Base-by-base conservation (phyloP, 176 grass and related monocot species). In the Ampelocalamus luodianensis region DNA sequence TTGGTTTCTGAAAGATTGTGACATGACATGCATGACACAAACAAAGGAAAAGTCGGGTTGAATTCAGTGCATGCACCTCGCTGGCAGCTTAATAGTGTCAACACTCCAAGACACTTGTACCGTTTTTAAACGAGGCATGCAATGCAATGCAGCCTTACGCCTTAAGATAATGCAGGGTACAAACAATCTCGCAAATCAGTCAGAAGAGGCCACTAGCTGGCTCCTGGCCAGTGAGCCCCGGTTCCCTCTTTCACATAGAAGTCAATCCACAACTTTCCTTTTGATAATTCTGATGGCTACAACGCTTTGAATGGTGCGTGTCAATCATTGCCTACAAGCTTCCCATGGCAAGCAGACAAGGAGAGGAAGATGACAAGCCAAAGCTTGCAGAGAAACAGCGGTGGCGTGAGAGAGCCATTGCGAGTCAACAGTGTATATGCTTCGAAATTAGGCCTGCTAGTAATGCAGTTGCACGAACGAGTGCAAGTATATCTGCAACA, bases 311-410 rank as follows among this genome's bases (percentile, higher is more conserved):
- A 81, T 15, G 78, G 72, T 65, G 37, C 17, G 56, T 1, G 40
- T 54, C 71, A 63, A 86, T 86, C 83, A 78, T 86, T 55, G 65
- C 65, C 18, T 46, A 34, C 36, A 80, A 71, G 76, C 71, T 20
- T 34, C 63, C 60, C 61, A 23, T 20, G 12, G 85, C 48, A 54
- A 90, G 38, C 82, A 46, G 76, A 80, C 87, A 84, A 72, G 14
- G 12, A 24, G 45, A 20, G 5, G 6, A 10, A 42, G 26, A 40
- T 56, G 65, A 40, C 65, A 27, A 15, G 48, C 22, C 65, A 20
- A 12, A 71, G n/a, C 27, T 80, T 9, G 36, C 49, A 71, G 79
- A 7, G 16, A 55, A 11, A 39, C 29, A 68, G 14, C 0, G 9
- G 49, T 22, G 72, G 10, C 18, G 42, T 37, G 37, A 17, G 73